Evolutionary conservation across 805 yeast species (phyloP), one percentile per base, ranked within the genome.

Genomic region (Pichia pseudocactophila): DNA sequence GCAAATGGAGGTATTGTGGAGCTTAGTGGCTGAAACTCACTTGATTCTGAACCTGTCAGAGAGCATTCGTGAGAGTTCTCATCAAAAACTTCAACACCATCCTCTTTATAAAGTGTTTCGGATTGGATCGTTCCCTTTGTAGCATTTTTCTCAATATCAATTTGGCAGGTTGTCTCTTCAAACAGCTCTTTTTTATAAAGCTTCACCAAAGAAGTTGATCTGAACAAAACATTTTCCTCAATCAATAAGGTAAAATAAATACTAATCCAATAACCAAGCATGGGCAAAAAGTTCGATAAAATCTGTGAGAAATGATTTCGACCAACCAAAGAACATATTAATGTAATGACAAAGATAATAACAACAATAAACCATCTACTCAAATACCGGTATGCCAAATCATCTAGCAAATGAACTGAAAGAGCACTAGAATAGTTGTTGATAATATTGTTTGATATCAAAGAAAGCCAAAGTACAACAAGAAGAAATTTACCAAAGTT

Each of bases 221-320:
- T 71, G 65, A 86, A 86, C 15, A 85, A 68, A 4, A 70, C 43
- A 54, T 84, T 84, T 58, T 86, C 96, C 50, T 82, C 85, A 3
- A 84, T 45, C 28, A 85, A 61, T 36, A 86, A 58, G n/a, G 75
- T 72, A 52, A 80, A 75, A 59, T 86, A 87, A 64, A 86, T 83
- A 44, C 89, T 76, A 43, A 84, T 75, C 96, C 96, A 86, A 63
- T 86, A 86, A 2, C 95, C 95, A 45, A 86, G 74, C 95, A 86
- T 86, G 9, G 96, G 95, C 53, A 86, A 65, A 62, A 86, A 86
- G 54, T 86, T 86, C 10, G 86, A 78, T 50, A 86, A 65, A 46
- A 87, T 84, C 3, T 76, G 69, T 43, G 85, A 69, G 57, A 87
- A 82, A 51, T 80, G 78, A 56, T 80, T 65, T 52, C 82, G 71